These are phyloP conservation scores for Maudiozyma bulderi DNA, from an alignment of 805 yeast genomes.

Conservation along the genomic window DNA sequence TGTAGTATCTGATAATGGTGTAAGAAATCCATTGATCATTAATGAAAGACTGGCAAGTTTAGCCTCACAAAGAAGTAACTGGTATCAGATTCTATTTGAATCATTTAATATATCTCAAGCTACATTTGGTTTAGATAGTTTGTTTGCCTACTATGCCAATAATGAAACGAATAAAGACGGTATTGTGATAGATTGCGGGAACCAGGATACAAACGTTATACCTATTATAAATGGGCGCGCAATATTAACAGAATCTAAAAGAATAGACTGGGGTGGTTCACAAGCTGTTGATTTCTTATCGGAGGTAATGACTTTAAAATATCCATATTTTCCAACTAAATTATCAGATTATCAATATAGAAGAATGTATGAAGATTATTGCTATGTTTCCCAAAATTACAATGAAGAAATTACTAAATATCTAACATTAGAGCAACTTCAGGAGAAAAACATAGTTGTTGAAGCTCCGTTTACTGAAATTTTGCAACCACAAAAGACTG, in stretches of 20 bases:
- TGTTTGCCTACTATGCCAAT: conserved; percentile 69
- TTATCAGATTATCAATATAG: conserved; percentile 55
- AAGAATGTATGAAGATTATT: conserved; percentile 59
- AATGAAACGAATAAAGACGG: conserved; percentile 43
- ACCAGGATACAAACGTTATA: conserved; percentile 71
- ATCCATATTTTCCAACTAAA: conserved; percentile 83
- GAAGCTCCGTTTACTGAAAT: conserved; percentile 74
- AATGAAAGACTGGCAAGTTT: conserved; percentile 72
- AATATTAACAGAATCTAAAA: conserved; percentile 52
- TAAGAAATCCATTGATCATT: conserved; percentile 72
- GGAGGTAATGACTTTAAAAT: conserved; percentile 62
- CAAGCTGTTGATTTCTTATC: conserved; percentile 56
- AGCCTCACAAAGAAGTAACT: conserved; percentile 53
- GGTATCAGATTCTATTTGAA: conserved; percentile 82
- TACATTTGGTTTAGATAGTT: conserved; percentile 71
- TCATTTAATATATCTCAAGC: conserved; percentile 66
- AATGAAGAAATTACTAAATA: conserved; percentile 47
- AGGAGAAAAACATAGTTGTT: conserved; percentile 58
- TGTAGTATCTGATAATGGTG: conserved; percentile 42
- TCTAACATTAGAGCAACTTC: conserved; percentile 55
- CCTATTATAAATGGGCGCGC: conserved; percentile 75
- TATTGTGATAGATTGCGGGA: conserved; percentile 72
- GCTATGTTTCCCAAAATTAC: conserved; percentile 68
- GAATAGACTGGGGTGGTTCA: conserved; percentile 90
- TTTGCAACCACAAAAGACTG: conserved; percentile 62